These are phyloP conservation scores for Silene vulgaris DNA, from an alignment of 179 eudicot species.

Conservation along the genomic window DNA sequence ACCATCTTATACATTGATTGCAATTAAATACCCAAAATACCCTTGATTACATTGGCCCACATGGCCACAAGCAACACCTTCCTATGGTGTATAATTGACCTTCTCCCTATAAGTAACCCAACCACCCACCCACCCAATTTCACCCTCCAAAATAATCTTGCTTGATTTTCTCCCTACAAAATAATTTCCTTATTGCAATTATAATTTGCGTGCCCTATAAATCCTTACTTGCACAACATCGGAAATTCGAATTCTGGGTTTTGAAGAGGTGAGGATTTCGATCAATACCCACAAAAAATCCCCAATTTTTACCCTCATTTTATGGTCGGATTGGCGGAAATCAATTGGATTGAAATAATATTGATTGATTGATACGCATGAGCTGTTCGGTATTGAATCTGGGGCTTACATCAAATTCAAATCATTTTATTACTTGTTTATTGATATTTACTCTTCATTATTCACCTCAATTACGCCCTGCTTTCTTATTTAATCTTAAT, in stretches of 20 bases:
- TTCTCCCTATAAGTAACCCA: conserved; percentile 20
- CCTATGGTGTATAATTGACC: conserved; percentile 2
- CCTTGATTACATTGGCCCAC: conserved; percentile 1
- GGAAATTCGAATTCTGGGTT: conserved; percentile 3
- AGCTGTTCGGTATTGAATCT: conserved; percentile 42
- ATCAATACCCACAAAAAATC: neutral
- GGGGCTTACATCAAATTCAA: conserved; percentile 45
- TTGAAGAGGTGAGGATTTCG: conserved; percentile 2
- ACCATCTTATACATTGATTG: no score
- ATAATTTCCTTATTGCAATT: neutral
- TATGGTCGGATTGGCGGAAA: neutral
- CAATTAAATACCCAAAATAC: neutral
- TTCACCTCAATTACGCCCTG: conserved; percentile 49
- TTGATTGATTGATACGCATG: conserved; percentile 36
- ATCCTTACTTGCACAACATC: neutral
- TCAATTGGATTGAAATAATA: neutral
- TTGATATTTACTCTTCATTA: conserved; percentile 48
- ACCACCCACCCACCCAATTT: no score
- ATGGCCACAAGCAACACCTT: neutral
- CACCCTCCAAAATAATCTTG: neutral
- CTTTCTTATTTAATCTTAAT: conserved; percentile 34
- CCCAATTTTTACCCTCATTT: neutral
- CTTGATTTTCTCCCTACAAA: neutral
- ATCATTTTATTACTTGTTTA: conserved; percentile 48
- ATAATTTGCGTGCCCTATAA: conserved; percentile 3